These are phyloP conservation scores for Microcos paniculata DNA, from an alignment of 345 rosid species.

Conservation along the genomic window DNA sequence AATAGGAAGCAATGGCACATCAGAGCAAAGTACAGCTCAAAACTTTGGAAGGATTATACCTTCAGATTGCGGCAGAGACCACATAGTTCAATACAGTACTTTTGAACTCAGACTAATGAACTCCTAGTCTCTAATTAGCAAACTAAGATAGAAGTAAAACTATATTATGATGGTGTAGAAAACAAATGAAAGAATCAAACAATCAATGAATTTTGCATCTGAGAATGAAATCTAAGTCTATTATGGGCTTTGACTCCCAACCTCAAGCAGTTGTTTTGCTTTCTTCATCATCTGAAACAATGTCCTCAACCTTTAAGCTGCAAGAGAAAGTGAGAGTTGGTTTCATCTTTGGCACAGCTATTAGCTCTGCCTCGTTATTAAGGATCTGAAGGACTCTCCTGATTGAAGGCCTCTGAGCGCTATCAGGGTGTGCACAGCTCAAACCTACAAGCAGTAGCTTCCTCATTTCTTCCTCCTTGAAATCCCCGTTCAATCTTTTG, in stretches of 20 bases:
- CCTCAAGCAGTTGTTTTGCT: background rate
- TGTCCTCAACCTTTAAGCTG: slow-evolving; percentile 68
- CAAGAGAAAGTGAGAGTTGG: slow-evolving; percentile 76
- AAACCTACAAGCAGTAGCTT: slow-evolving; percentile 78
- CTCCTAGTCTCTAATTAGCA: slow-evolving; percentile 9
- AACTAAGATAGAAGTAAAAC: slow-evolving; percentile 14
- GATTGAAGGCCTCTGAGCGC: slow-evolving; percentile 70
- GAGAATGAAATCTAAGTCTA: slow-evolving; percentile 6
- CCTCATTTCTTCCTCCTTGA: slow-evolving; percentile 68
- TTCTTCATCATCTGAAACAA: slow-evolving; percentile 71
- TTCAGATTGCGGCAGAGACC: slow-evolving; percentile 23
- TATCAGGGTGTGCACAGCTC: slow-evolving; percentile 84
- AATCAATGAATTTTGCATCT: slow-evolving; percentile 18
- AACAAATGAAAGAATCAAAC: slow-evolving; percentile 36
- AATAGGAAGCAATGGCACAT: background rate
- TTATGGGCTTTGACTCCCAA: slow-evolving; percentile 18
- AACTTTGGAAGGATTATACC: background rate
- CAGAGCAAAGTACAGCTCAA: background rate
- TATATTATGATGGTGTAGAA: background rate
- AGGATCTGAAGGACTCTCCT: slow-evolving; percentile 89
- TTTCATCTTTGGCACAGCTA: slow-evolving; percentile 61
- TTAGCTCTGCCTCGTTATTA: slow-evolving; percentile 58
- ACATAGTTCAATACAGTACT: slow-evolving; percentile 53
- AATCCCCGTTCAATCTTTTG: slow-evolving; percentile 58
- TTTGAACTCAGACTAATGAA: slow-evolving; percentile 54